Evolutionary conservation across 805 yeast species (phyloP).

Genomic region (Schwanniomyces vanrijiae): DNA sequence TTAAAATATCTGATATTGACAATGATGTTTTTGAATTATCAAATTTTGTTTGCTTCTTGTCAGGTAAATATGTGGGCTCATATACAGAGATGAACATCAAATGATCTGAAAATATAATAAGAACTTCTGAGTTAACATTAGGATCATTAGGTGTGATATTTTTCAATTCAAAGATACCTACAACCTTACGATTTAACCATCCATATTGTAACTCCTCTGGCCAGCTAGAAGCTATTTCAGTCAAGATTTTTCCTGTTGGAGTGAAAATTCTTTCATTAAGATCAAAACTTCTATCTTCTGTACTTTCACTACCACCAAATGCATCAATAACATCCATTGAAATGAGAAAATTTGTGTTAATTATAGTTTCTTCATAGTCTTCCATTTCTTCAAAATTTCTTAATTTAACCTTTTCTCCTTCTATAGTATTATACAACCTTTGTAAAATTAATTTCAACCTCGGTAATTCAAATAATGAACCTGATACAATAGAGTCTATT

Average conservation of each 20-base stretch:
- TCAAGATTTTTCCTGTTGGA: slow-evolving; percentile 84
- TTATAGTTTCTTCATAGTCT: slow-evolving; percentile 25
- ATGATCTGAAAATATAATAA: slow-evolving; percentile 81
- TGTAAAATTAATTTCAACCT: slow-evolving; percentile 67
- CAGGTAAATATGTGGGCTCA: neutral
- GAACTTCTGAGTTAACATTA: slow-evolving; percentile 40
- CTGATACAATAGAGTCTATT: slow-evolving; percentile 53
- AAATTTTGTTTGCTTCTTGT: slow-evolving; percentile 6
- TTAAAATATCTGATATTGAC: slow-evolving; percentile 72
- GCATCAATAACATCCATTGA: slow-evolving; percentile 73
- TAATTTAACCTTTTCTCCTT: slow-evolving; percentile 38
- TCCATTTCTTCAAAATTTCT: slow-evolving; percentile 13
- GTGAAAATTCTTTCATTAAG: slow-evolving; percentile 68
- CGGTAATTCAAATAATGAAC: slow-evolving; percentile 65
- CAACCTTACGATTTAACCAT: slow-evolving; percentile 84
- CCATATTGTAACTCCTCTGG: slow-evolving; percentile 84
- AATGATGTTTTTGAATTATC: slow-evolving; percentile 50
- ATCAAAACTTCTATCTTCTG: slow-evolving; percentile 6
- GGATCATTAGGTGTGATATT: slow-evolving; percentile 16
- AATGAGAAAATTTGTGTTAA: slow-evolving; percentile 47
- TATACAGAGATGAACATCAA: slow-evolving; percentile 59
- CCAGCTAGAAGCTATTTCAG: slow-evolving; percentile 85
- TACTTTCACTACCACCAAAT: slow-evolving; percentile 57
- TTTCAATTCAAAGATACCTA: slow-evolving; percentile 58
- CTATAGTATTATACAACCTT: slow-evolving; percentile 52